Conservation (phyloP, 768 basidiomycete genomes). For the Phylloporus sp. region DNA sequence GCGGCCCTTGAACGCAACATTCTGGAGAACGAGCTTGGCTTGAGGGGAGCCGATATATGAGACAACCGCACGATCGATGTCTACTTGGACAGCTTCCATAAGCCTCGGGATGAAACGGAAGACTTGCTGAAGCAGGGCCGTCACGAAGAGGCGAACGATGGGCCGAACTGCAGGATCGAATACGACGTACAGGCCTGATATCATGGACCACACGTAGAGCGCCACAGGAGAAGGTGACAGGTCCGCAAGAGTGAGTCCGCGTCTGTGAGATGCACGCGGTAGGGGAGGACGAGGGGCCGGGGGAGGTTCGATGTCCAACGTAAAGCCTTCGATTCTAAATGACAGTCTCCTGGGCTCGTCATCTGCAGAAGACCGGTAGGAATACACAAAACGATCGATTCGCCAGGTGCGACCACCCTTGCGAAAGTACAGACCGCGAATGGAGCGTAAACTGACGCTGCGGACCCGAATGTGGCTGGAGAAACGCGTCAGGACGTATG, state of each 20-base stretch:
- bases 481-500: slow-evolving; percentile 54
- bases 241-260: slow-evolving; percentile 41
- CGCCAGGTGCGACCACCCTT: slow-evolving; percentile 49
- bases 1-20: slow-evolving; percentile 48
- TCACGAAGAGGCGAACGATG: slow-evolving; percentile 49
- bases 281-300: slow-evolving; percentile 12
- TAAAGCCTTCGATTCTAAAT: slow-evolving; percentile 58
- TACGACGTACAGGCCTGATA: slow-evolving; percentile 36
- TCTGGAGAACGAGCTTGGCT: slow-evolving; percentile 45
- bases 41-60: slow-evolving; percentile 49
- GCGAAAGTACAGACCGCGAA: slow-evolving; percentile 69
- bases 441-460: slow-evolving; percentile 71
- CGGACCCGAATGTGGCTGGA: slow-evolving; percentile 62
- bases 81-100: slow-evolving; percentile 62
- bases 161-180: slow-evolving; percentile 63
- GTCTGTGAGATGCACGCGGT: slow-evolving; percentile 28
- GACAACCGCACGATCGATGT: slow-evolving; percentile 52
- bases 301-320: slow-evolving; percentile 40
- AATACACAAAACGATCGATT: slow-evolving; percentile 61
- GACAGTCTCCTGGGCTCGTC: slow-evolving; percentile 51
- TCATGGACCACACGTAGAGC: slow-evolving; percentile 29
- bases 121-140: slow-evolving; percentile 49
- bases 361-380: slow-evolving; percentile 49
- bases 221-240: slow-evolving; percentile 35
- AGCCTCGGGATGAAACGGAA: slow-evolving; percentile 66